These are phyloP conservation scores for Sarocladiaceae sp. DNA, from an alignment of 2,329 filamentous ascomycete species.

Conservation along the genomic window DNA sequence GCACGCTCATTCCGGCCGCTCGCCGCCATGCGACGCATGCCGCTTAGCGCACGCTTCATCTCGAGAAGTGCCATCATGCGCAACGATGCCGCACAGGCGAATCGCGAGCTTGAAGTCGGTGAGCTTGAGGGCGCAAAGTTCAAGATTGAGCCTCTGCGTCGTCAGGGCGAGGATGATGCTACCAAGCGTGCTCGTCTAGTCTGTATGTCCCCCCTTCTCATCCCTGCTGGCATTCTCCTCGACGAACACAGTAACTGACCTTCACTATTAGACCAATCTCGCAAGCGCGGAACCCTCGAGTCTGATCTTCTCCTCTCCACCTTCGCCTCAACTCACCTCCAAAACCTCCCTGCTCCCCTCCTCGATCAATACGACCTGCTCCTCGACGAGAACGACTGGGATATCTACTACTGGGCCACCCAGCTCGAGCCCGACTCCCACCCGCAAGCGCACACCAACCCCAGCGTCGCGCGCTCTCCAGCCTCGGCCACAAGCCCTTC, in stretches of 20 bases:
- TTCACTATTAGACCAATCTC: slow-evolving; percentile 72
- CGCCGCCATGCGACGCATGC: slow-evolving; percentile 3
- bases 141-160: slow-evolving; percentile 82
- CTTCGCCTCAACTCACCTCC: slow-evolving; percentile 79
- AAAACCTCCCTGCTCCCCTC: slow-evolving; percentile 66
- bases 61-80: background rate
- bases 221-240: background rate
- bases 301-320: slow-evolving; percentile 94
- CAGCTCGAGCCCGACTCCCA: slow-evolving; percentile 58
- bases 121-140: slow-evolving; percentile 86
- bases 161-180: slow-evolving; percentile 74
- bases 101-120: slow-evolving; percentile 68
- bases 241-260: background rate
- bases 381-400: slow-evolving; percentile 99
- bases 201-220: slow-evolving; percentile 42
- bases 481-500: slow-evolving; percentile 21
- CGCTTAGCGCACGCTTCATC: background rate
- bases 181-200: slow-evolving; percentile 86
- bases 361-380: slow-evolving; percentile 85
- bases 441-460: slow-evolving; percentile 33
- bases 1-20: slow-evolving; percentile 15
- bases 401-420: slow-evolving; percentile 99
- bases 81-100: slow-evolving; percentile 19
- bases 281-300: slow-evolving; percentile 93
- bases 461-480: slow-evolving; percentile 22